Base-by-base conservation (phyloP, 345 rosid species). In the Lumnitzera littorea region DNA sequence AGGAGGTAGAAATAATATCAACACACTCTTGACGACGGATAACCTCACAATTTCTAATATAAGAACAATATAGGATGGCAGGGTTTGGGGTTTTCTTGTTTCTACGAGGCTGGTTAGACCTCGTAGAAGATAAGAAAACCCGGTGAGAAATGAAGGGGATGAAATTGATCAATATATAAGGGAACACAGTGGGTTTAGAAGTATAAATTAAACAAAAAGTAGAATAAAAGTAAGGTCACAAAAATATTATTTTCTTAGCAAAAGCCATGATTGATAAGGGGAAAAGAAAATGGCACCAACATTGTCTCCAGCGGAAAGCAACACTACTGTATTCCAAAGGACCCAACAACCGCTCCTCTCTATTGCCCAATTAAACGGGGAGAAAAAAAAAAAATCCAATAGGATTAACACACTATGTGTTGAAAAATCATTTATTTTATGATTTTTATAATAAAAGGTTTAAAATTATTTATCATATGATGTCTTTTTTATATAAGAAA, bases 101-200 rank as follows among this genome's bases (percentile, higher is more conserved):
- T 70, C 87, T 70, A 63, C 80, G 82, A 78, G 82, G 86, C 60
- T 70, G 48, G 53, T 11, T 13, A 50, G 72, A 67, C 81, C 86
- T 76, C 84, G 76, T 78, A 70, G 80, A 72, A 78, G 75, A n/a
- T 8, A 72, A 69, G 70, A 62, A 69, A 77, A 71, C 71, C 82
- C 71, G 46, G 1, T 60, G 58, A 63, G 57, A 51, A 36, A 6
- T 12, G 31, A 53, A 11, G 56, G 31, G 2, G 31, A 23, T 50
- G 56, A 24, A 53, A 23, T 23, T 36, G 1, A 36, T 36, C 31
- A 1, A 36, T 36, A 36, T 36, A 36, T 36, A 36, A 7, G 5
- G 11, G 11, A 36, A 36, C 9, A 36, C 10, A 6, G 43, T 36
- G 43, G 9, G 43, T 6, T 9, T 4, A 4, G 43, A 36, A 36